phyloP scores from a whole-genome alignment of 2,329 filamentous ascomycete species.

The Diaporthe velutina region DNA sequence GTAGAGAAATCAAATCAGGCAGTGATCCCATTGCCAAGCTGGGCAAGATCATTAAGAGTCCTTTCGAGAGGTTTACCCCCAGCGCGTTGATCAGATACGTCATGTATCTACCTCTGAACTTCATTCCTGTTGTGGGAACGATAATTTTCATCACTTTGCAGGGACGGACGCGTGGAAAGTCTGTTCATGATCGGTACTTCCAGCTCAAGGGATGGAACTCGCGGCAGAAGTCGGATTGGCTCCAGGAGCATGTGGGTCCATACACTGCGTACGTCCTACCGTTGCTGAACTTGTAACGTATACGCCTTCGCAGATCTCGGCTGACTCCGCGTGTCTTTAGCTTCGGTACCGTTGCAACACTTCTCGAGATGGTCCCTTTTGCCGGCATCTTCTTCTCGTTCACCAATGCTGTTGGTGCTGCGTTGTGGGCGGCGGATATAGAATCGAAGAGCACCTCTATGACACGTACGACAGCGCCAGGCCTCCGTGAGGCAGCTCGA shows the following conservation, averaged over 20 bases:
- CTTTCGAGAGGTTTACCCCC: slow-evolving; percentile 68
- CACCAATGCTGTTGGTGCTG: slow-evolving; percentile 92
- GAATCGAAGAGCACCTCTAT: slow-evolving; percentile 69
- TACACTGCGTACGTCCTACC: slow-evolving; percentile 80
- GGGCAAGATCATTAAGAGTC: slow-evolving; percentile 69
- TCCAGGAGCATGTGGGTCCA: slow-evolving; percentile 77
- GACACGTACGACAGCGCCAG: slow-evolving; percentile 64
- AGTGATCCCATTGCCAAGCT: slow-evolving; percentile 68
- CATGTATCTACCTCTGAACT: slow-evolving; percentile 91
- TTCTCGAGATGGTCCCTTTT: slow-evolving; percentile 88
- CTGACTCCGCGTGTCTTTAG: slow-evolving; percentile 57
- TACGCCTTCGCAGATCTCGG: background rate
- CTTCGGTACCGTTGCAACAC: slow-evolving; percentile 79
- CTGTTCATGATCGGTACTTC: slow-evolving; percentile 78
- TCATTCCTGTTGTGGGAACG: slow-evolving; percentile 91
- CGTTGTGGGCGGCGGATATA: slow-evolving; percentile 93
- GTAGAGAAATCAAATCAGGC: slow-evolving; percentile 78
- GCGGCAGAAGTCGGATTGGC: slow-evolving; percentile 74
- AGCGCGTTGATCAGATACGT: slow-evolving; percentile 81
- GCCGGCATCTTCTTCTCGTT: slow-evolving; percentile 88
- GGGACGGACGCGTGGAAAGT: slow-evolving; percentile 63
- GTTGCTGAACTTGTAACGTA: background rate
- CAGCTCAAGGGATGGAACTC: slow-evolving; percentile 88
- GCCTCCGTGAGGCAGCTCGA: slow-evolving; percentile 61
- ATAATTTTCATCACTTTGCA: slow-evolving; percentile 84